Percentiles rank a stretch among this genome's conserved stretches.
phyloP scores from a whole-genome alignment of 2,329 filamentous ascomycete species.

The Fusarium acutatum region DNA sequence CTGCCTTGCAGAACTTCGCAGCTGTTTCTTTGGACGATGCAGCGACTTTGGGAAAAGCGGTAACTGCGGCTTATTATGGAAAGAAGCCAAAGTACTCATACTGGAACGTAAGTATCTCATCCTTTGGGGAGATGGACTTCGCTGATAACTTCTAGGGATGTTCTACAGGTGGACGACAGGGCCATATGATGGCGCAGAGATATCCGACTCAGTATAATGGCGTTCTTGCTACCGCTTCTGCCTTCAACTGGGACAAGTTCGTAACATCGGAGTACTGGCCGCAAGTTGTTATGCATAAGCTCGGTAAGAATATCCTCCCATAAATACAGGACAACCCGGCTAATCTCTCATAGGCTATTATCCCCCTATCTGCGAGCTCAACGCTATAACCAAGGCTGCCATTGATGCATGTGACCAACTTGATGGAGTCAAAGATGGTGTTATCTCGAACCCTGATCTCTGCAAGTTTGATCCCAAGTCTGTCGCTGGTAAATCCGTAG shows the following conservation, averaged over 20 bases:
- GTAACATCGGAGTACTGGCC: slow-evolving; percentile 33
- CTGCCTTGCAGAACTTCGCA: slow-evolving; percentile 40
- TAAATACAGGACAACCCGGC: rapidly evolving
- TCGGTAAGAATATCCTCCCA: background rate
- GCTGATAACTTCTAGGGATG: slow-evolving; percentile 46
- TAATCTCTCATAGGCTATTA: slow-evolving; percentile 22
- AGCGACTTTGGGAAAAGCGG: slow-evolving; percentile 52
- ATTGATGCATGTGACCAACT: slow-evolving; percentile 44
- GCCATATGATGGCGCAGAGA: slow-evolving; percentile 59
- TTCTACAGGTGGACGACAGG: slow-evolving; percentile 65
- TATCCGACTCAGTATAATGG: slow-evolving; percentile 64
- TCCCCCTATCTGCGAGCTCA: slow-evolving; percentile 47
- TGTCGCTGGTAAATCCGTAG: slow-evolving; percentile 17
- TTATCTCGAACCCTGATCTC: slow-evolving; percentile 24
- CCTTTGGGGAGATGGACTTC: rapidly evolving
- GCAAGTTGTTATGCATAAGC: slow-evolving; percentile 32
- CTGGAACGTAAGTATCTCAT: slow-evolving; percentile 47
- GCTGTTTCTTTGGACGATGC: slow-evolving; percentile 42
- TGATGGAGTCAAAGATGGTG: slow-evolving; percentile 37
- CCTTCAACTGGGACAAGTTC: slow-evolving; percentile 49
- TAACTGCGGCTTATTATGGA: slow-evolving; percentile 53
- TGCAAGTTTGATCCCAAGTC: slow-evolving; percentile 36
- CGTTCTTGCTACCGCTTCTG: slow-evolving; percentile 57
- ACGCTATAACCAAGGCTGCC: slow-evolving; percentile 45
- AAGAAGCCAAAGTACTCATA: slow-evolving; percentile 52